Evolutionary conservation across 2,329 filamentous ascomycete genomes (phyloP).

Genomic region (Huntiella decipiens): DNA sequence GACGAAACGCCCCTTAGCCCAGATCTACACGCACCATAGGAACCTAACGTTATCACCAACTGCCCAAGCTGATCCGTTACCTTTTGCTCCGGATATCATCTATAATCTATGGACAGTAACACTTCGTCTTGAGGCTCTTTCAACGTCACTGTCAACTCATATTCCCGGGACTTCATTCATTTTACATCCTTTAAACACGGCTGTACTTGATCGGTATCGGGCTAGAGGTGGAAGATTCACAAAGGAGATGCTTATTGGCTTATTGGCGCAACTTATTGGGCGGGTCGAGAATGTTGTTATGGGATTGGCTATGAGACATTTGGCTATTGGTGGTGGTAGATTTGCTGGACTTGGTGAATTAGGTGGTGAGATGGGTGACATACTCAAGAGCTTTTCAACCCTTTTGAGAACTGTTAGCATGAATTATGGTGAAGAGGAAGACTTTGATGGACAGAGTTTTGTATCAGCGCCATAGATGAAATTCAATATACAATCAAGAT

Average conservation of each 20-base stretch:
- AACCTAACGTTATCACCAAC: too few species aligned
- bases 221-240: conserved; percentile 63
- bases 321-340: conserved; percentile 48
- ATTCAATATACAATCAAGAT: too few species aligned
- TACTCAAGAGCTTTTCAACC: conserved; percentile 26
- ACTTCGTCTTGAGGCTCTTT: conserved; percentile 80
- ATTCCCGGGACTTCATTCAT: conserved; percentile 28
- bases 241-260: conserved; percentile 70
- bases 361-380: conserved; percentile 55
- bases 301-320: conserved; percentile 59
- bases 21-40: too few species aligned
- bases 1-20: conserved; percentile 18
- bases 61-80: conserved; percentile 26
- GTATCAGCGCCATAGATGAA: too few species aligned
- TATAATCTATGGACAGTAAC: conserved; percentile 85
- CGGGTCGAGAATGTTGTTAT: conserved; percentile 70
- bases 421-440: neutral
- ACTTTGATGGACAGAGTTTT: neutral
- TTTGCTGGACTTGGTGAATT: conserved; percentile 50
- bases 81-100: conserved; percentile 64
- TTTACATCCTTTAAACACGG: conserved; percentile 37
- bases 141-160: conserved; percentile 59
- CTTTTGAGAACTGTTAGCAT: too few species aligned
- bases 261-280: conserved; percentile 87
- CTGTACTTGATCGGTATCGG: conserved; percentile 52